Evolutionary conservation across 805 yeast species (phyloP), one percentile per base, ranked within the genome.

Genomic region (Kuraishia ogatae): DNA sequence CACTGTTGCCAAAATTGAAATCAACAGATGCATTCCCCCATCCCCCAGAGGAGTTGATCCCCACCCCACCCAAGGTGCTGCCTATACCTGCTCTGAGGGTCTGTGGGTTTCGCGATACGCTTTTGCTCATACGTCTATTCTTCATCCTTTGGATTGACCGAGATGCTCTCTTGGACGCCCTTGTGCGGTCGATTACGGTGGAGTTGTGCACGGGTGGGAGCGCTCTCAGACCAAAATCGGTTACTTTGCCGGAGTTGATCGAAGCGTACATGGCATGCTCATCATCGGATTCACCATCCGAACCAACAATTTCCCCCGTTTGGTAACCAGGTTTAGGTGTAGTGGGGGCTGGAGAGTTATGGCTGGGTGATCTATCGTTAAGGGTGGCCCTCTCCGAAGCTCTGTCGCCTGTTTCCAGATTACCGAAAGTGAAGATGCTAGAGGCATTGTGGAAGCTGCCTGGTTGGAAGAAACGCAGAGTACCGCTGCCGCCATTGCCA

Each of bases 241-340:
- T 15, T 20, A 43, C 53, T 39, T 66, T 65, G 13, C 66, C 69
- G 39, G 62, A 68, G 55, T 74, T 71, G n/a, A 83, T 64, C 0
- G 85, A 79, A 0, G 86, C 78, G 61, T 83, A 84, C 88, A 84
- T 83, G 0, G 83, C 85, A 13, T 82, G 80, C 60, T 84, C 89
- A 64, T 84, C 88, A 62, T 84, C 89, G 55, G 68, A 68, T 57
- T 76, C 79, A 1, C 35, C 20, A 46, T 52, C 50, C 26, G 49
- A 43, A 13, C 23, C 58, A 75, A 71, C 50, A 15, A 17, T 23
- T 13, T 48, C 50, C 13, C 43, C 43, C 17, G 50, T 24, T 48
- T 22, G 26, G 26, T 24, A n/a, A 21, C 29, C 50, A 19, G 50
- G 28, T 2, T 26, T 48, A 28, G 19, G 50, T 7, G 22, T 21